Evolutionary conservation across 371 early-diverging fungal genomes (phyloP).

Genomic region (Haplosporangium sp.): DNA sequence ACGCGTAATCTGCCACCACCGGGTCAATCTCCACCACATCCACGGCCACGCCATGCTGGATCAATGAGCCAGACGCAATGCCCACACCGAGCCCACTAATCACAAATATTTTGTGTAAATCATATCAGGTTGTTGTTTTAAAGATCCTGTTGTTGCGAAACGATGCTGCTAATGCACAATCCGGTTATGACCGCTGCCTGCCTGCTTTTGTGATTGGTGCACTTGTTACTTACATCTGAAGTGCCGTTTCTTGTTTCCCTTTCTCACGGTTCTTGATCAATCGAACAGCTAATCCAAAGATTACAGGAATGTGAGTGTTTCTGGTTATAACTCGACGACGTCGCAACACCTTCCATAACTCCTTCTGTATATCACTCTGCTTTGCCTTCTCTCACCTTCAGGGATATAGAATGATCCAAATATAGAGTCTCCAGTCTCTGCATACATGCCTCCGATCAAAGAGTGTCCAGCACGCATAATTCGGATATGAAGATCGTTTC

Average conservation of each 20-base stretch:
- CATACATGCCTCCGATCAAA: constrained; percentile 81
- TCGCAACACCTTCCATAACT: neutral
- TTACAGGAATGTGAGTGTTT: neutral
- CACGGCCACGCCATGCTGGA: constrained; percentile 63
- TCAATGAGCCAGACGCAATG: constrained; percentile 74
- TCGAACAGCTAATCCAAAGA: constrained; percentile 55
- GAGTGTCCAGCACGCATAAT: constrained; percentile 86
- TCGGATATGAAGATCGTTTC: constrained; percentile 60
- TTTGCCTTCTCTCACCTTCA: constrained; percentile 61
- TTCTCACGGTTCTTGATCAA: constrained; percentile 54
- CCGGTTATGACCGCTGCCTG: too few species aligned
- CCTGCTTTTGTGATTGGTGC: too few species aligned
- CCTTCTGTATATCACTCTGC: neutral
- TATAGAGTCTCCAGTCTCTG: constrained; percentile 68
- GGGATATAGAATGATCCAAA: constrained; percentile 82
- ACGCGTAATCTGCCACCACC: constrained; percentile 71
- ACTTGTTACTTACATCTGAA: constrained; percentile 40
- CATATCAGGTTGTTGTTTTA: too few species aligned
- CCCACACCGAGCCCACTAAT: constrained; percentile 84
- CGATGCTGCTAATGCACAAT: too few species aligned
- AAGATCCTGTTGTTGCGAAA: too few species aligned
- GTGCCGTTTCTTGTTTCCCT: constrained; percentile 35
- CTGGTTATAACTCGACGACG: neutral
- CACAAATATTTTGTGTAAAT: neutral
- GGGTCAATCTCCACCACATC: constrained; percentile 87